These are phyloP conservation scores for Papiliotrema terrestris DNA, from an alignment of 1,284 basidiomycete species.

Conservation along the genomic window DNA sequence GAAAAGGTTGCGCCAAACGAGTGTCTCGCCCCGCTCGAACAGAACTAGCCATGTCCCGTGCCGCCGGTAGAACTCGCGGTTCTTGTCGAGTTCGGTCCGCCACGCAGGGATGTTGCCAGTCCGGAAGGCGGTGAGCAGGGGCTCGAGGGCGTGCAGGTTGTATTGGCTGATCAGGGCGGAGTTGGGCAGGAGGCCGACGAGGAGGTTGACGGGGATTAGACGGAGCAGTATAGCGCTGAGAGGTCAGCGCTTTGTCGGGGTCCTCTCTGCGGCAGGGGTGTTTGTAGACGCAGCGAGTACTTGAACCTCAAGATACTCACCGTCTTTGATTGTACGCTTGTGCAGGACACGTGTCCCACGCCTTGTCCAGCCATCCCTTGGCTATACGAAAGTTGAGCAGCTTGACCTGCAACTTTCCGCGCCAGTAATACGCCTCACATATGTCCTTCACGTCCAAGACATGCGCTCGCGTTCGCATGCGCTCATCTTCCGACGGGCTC, in stretches of 20 bases:
- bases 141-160: constrained; percentile 37
- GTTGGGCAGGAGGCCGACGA: constrained; percentile 44
- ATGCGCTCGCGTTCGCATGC: constrained; percentile 22
- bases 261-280: not conserved
- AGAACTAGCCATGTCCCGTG: constrained; percentile 47
- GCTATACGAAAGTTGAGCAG: constrained; percentile 36
- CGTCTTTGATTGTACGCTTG: constrained; percentile 30
- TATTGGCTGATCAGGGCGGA: constrained; percentile 34
- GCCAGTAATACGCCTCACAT: constrained; percentile 43
- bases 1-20: constrained; percentile 50
- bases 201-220: constrained; percentile 46
- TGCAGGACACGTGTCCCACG: constrained; percentile 29
- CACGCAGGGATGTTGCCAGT: constrained; percentile 40
- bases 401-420: constrained; percentile 36
- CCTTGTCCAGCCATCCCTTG: constrained; percentile 35
- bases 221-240: constrained; percentile 49
- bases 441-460: constrained; percentile 21
- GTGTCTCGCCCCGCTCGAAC: constrained; percentile 49
- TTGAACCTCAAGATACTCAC: constrained; percentile 15
- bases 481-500: constrained; percentile 30
- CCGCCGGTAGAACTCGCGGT: constrained; percentile 46
- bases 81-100: constrained; percentile 33
- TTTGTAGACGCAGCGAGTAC: not conserved
- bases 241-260: not conserved
- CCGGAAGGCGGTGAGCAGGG: constrained; percentile 43